Percentiles rank a stretch among this genome's conserved stretches.
These are phyloP conservation scores for Phytopythium boreale DNA, from an alignment of 352 stramenopile genomes.

Conservation along the genomic window DNA sequence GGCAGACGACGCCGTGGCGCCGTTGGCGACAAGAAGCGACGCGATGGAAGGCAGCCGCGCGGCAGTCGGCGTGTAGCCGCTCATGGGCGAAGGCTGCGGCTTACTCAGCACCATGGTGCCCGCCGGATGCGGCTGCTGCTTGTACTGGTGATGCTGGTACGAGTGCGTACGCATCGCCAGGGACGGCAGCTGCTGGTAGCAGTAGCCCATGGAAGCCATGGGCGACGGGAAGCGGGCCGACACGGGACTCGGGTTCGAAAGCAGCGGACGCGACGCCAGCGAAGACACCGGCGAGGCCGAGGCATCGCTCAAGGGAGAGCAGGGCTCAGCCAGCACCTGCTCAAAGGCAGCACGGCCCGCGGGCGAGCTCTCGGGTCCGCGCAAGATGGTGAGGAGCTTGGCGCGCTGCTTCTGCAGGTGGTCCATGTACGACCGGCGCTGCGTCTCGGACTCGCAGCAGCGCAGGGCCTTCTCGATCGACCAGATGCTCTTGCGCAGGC, in stretches of 20 bases:
- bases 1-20: conserved; percentile 13
- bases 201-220: conserved; percentile 10
- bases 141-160: conserved; percentile 9
- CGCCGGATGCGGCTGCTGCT: conserved; percentile 11
- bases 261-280: neutral
- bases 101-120: conserved; percentile 11
- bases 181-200: conserved; percentile 11
- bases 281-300: conserved; percentile 25
- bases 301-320: conserved; percentile 43
- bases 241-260: conserved; percentile 6
- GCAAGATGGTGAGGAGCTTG: conserved; percentile 69
- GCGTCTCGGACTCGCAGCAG: conserved; percentile 57
- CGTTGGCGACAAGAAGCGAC: conserved; percentile 44
- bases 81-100: conserved; percentile 11
- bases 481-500: conserved; percentile 73
- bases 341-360: conserved; percentile 55
- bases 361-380: conserved; percentile 39
- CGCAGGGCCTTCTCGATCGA: conserved; percentile 76
- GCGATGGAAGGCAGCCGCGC: conserved; percentile 56
- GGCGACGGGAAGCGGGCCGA: conserved; percentile 19
- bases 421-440: conserved; percentile 66
- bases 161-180: neutral
- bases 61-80: conserved; percentile 25
- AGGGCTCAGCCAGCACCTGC: conserved; percentile 58
- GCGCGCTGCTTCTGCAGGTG: conserved; percentile 71